Conservation (phyloP, 1,284 basidiomycete genomes). For the Coriolopsis trogii region DNA sequence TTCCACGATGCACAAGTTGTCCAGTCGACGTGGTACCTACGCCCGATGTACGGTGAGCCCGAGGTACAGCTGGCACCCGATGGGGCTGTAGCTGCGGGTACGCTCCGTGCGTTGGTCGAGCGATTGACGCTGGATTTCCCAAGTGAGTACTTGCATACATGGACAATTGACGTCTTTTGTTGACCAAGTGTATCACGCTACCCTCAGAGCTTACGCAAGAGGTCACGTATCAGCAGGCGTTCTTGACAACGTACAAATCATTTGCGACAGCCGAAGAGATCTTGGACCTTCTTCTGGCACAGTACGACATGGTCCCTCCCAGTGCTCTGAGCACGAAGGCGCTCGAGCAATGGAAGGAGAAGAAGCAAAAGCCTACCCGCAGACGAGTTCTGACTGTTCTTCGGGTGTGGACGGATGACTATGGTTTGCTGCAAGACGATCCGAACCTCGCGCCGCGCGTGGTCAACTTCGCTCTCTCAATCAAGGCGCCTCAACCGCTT, state of each 20-base stretch:
- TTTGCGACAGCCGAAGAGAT: slow-evolving; percentile 72
- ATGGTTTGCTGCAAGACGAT: slow-evolving; percentile 64
- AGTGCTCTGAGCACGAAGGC: slow-evolving; percentile 52
- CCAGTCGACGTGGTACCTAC: slow-evolving; percentile 60
- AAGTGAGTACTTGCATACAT: slow-evolving; percentile 42
- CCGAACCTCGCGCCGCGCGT: slow-evolving; percentile 58
- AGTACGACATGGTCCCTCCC: slow-evolving; percentile 63
- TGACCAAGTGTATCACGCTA: not conserved
- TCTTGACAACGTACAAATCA: slow-evolving; percentile 80
- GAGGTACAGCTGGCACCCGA: slow-evolving; percentile 61
- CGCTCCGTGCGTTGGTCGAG: slow-evolving; percentile 71
- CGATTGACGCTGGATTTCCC: slow-evolving; percentile 61
- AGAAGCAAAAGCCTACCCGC: slow-evolving; percentile 58
- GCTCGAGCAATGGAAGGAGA: slow-evolving; percentile 66
- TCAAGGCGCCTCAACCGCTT: slow-evolving; percentile 45
- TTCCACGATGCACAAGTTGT: slow-evolving; percentile 40
- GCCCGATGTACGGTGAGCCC: slow-evolving; percentile 55
- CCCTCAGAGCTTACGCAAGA: slow-evolving; percentile 47
- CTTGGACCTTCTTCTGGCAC: slow-evolving; percentile 67
- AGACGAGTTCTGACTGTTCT: slow-evolving; percentile 59
- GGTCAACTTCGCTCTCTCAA: slow-evolving; percentile 54
- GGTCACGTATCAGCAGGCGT: slow-evolving; percentile 60
- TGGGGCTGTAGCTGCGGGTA: slow-evolving; percentile 65
- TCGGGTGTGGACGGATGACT: slow-evolving; percentile 61
- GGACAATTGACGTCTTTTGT: not conserved